Base-by-base conservation (phyloP, 169 alveolate species). In the Cryptosporidium sp. region DNA sequence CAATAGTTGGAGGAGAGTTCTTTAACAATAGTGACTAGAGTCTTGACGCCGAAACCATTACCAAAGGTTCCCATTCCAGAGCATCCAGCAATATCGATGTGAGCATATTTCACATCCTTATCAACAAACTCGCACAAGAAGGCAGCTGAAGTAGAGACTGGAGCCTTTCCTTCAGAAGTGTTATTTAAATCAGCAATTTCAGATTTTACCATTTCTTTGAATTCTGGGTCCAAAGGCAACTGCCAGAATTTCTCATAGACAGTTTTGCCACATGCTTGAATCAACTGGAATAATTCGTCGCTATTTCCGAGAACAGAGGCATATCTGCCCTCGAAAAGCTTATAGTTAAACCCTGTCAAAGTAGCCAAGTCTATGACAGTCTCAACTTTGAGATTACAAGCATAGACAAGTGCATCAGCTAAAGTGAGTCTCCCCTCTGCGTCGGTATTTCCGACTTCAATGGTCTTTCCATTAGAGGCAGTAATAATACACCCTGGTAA, bases 391-490 rank as follows among this genome's bases (percentile, higher is more conserved):
- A 93, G 73, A 35, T 96, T 94, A 71, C 95, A 96, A 12, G 98
- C 98, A 91, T 96, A 97, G 52, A 97, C 95, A 73, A 98, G 93
- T 6, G 99, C 98, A 69, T 98, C 99, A n/a, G 99, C 99, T 62
- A 98, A 91, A 18, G 98, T 95, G 9, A 97, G 95, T 70, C 99
- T 93, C 9, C 99, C 99, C 91, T 98, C 99, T 21, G 99, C 99
- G 93, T 98, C 99, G 35, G 99, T 98, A 91, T 98, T 97, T 18
- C 96, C 95, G 41, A 97, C 95, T 93, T 98, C 98, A 37, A 97
- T 97, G 21, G 98, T 97, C 55, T 96, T 92, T 14, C 99, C 99
- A 87, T 97, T 96, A 71, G 97, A 95, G 18, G 98, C 97, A 6
- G 96, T 94, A 23, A 98, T 85, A 23, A 98, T 95, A 85, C 98